Conservation (phyloP, 257 asterid species). For the Pogostemon cablin region DNA sequence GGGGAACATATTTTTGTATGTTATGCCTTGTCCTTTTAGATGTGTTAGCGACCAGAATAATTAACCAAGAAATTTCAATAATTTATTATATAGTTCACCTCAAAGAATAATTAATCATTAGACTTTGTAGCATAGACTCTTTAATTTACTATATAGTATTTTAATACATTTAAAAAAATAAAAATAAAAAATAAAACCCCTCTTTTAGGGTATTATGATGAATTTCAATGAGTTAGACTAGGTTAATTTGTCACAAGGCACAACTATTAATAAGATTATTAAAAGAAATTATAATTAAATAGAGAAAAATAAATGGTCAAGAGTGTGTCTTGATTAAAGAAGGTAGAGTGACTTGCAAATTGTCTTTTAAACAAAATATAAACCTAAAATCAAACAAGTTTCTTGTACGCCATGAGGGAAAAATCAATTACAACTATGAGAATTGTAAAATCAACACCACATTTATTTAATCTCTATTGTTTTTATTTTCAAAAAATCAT, state of each 20-base stretch:
- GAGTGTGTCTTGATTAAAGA: conserved; percentile 25
- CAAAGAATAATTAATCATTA: no score
- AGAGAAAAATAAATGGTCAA: conserved; percentile 31
- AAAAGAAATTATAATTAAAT: conserved; percentile 6
- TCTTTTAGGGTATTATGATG: no score
- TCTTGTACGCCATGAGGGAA: conserved; percentile 43
- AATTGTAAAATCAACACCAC: not conserved
- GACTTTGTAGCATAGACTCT: no score
- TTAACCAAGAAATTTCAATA: no score
- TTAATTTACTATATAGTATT: no score
- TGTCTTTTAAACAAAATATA: conserved; percentile 30
- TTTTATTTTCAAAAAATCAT: not conserved
- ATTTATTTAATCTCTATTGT: not conserved
- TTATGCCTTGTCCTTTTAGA: no score
- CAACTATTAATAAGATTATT: not conserved
- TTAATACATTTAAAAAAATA: no score
- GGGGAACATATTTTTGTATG: no score
- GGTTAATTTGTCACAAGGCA: not conserved
- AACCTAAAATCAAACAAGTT: conserved; percentile 14
- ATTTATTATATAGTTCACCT: no score
- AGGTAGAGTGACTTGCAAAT: conserved; percentile 41
- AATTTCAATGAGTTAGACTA: not conserved
- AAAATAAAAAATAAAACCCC: no score
- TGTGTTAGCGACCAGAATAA: no score
- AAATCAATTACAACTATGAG: not conserved